These are phyloP conservation scores for Backusella liffmaniae DNA, from an alignment of 192 early-diverging fungal species.

Conservation along the genomic window DNA sequence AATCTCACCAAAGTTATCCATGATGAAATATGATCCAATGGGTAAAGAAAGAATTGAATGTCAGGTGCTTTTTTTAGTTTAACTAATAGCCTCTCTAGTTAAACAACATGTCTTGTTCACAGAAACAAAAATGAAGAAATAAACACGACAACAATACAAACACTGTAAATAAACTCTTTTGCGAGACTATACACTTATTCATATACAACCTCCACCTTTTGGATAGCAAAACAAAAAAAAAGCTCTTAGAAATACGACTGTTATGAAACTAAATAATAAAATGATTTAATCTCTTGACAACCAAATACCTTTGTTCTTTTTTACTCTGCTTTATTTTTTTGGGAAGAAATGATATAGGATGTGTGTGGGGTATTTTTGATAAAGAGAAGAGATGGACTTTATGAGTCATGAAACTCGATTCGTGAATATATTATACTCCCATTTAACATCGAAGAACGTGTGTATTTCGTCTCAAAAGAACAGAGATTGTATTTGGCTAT, in stretches of 20 bases:
- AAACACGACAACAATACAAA: background rate
- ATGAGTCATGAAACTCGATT: too few relatives aligned
- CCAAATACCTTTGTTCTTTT: background rate
- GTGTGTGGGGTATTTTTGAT: too few relatives aligned
- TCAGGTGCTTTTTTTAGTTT: background rate
- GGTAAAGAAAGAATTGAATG: conserved; percentile 41
- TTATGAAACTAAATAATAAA: too few relatives aligned
- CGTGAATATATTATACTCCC: too few relatives aligned
- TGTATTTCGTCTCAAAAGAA: too few relatives aligned
- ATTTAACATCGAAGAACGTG: too few relatives aligned
- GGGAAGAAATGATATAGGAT: too few relatives aligned
- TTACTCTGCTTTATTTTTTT: background rate
- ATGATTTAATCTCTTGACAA: too few relatives aligned
- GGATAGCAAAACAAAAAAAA: background rate
- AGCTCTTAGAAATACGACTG: background rate
- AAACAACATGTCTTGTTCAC: conserved; percentile 87
- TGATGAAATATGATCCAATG: conserved; percentile 94
- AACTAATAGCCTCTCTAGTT: conserved; percentile 39
- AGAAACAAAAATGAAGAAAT: conserved; percentile 80
- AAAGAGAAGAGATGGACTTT: too few relatives aligned
- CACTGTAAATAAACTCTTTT: background rate
- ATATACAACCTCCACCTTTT: background rate
- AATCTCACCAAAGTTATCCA: conserved; percentile 75
- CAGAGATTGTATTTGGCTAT: too few relatives aligned
- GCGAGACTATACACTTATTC: background rate